Percentiles rank a stretch among this genome's conserved stretches.
Conservation (phyloP, 2,329 filamentous ascomycete genomes). For the Pseudocercospora musae region DNA sequence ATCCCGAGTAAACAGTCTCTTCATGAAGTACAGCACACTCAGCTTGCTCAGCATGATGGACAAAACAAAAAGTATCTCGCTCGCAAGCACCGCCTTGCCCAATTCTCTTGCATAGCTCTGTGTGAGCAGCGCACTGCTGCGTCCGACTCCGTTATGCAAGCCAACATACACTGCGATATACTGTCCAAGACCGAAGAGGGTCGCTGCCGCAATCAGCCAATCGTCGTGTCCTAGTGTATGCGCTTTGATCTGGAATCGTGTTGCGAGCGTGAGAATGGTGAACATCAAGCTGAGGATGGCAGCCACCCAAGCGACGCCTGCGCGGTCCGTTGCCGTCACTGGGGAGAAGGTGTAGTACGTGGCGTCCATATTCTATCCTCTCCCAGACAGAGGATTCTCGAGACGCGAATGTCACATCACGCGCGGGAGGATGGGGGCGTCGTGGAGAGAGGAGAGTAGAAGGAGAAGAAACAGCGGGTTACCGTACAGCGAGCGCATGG, state of each 20-base stretch:
- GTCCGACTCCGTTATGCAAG: constrained; percentile 19
- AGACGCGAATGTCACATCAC: neutral
- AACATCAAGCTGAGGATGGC: constrained; percentile 29
- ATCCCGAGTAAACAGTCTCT: constrained; percentile 31
- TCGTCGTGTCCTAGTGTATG: constrained; percentile 30
- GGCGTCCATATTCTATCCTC: constrained; percentile 5
- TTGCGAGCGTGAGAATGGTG: constrained; percentile 26
- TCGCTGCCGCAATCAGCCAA: constrained; percentile 25
- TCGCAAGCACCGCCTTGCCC: constrained; percentile 26
- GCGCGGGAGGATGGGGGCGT: too few relatives aligned
- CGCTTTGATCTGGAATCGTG: constrained; percentile 28
- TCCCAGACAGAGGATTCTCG: neutral
- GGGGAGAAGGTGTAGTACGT: constrained; percentile 17
- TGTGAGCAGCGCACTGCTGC: constrained; percentile 18
- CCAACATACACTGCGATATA: constrained; percentile 26
- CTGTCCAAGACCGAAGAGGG: constrained; percentile 22
- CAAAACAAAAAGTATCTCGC: constrained; percentile 29
- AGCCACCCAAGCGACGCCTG: constrained; percentile 28
- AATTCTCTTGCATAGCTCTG: constrained; percentile 9
- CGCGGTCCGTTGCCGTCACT: constrained; percentile 15
- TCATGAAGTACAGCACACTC: constrained; percentile 33
- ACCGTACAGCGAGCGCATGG: neutral
- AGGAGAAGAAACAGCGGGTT: neutral
- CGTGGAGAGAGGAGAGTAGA: neutral
- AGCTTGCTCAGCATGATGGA: constrained; percentile 29